Evolutionary conservation across 306 rosid species (phyloP).

Genomic region (Rubus idaeus): DNA sequence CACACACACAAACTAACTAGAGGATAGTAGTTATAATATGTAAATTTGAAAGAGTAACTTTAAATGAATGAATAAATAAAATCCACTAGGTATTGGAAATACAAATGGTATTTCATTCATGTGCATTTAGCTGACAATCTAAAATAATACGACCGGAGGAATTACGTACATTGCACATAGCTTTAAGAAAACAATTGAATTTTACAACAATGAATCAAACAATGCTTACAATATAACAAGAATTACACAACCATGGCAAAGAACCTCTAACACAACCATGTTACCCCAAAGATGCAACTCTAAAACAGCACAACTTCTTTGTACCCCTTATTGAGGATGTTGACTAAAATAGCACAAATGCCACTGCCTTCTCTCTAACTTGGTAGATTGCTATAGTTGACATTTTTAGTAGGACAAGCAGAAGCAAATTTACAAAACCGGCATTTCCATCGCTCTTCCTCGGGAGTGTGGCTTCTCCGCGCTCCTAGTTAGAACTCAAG

Average conservation of each 20-base stretch:
- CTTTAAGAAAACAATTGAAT: slow-evolving; percentile 4
- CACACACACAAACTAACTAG: too few species aligned
- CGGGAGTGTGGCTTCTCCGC: slow-evolving; percentile 61
- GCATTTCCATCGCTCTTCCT: slow-evolving; percentile 86
- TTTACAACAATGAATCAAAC: slow-evolving; percentile 16
- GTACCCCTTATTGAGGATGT: neutral
- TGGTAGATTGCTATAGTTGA: slow-evolving; percentile 16
- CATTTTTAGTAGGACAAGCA: slow-evolving; percentile 41
- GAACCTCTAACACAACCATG: too few species aligned
- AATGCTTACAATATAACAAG: neutral
- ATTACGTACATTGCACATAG: too few species aligned
- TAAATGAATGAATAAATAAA: too few species aligned
- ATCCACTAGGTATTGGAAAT: too few species aligned
- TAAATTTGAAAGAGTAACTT: too few species aligned
- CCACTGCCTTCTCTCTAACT: neutral
- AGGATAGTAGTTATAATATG: too few species aligned
- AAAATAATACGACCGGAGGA: too few species aligned
- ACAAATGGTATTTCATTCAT: too few species aligned
- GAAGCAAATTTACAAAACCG: slow-evolving; percentile 49
- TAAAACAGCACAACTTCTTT: slow-evolving; percentile 19
- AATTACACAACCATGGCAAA: neutral
- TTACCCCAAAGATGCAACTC: too few species aligned
- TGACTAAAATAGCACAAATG: neutral
- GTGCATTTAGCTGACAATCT: too few species aligned
- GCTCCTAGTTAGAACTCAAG: slow-evolving; percentile 78